phyloP scores from a whole-genome alignment of 371 early-diverging fungal species.

The Zopfochytrium polystomum region DNA sequence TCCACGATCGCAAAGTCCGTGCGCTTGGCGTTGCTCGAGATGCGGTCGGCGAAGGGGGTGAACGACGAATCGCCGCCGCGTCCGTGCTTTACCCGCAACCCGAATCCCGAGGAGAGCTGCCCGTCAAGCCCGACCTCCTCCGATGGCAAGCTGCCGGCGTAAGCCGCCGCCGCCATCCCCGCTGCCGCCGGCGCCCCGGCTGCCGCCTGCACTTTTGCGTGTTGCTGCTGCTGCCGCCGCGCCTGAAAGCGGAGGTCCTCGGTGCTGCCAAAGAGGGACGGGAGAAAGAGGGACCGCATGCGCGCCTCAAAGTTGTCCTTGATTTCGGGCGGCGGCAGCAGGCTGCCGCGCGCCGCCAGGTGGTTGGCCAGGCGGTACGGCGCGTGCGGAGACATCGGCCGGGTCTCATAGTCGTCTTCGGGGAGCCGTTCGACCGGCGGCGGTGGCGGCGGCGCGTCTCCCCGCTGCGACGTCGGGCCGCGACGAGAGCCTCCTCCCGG shows the following conservation, averaged over 20 bases:
- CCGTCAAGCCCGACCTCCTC: too few species aligned
- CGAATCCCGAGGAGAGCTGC: too few species aligned
- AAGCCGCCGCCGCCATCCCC: neutral
- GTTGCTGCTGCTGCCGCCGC: neutral
- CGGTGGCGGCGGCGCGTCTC: neutral
- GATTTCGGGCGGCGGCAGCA: constrained; percentile 3
- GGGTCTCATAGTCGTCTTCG: constrained; percentile 24
- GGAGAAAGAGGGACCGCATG: constrained; percentile 26
- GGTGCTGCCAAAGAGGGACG: constrained; percentile 22
- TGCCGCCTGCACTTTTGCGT: neutral
- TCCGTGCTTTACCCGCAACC: too few species aligned
- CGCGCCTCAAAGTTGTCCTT: constrained; percentile 25
- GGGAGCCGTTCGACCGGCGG: constrained; percentile 10
- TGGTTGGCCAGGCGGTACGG: constrained; percentile 19
- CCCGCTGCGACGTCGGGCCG: too few species aligned
- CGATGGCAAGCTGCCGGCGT: too few species aligned
- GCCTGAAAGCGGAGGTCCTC: constrained; percentile 6
- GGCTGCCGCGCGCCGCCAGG: constrained; percentile 1
- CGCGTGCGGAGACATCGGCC: constrained; percentile 23
- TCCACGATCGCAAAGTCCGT: neutral
- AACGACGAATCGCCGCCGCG: too few species aligned
- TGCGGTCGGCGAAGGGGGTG: too few species aligned
- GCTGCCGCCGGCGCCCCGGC: too few species aligned
- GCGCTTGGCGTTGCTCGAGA: too few species aligned
- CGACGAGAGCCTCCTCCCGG: too few species aligned